A percentile compares a stretch with the other conserved stretches of the same genome.
Evolutionary conservation across 1,284 basidiomycete species (phyloP).

Genomic region (Trichosporon coremiiforme): DNA sequence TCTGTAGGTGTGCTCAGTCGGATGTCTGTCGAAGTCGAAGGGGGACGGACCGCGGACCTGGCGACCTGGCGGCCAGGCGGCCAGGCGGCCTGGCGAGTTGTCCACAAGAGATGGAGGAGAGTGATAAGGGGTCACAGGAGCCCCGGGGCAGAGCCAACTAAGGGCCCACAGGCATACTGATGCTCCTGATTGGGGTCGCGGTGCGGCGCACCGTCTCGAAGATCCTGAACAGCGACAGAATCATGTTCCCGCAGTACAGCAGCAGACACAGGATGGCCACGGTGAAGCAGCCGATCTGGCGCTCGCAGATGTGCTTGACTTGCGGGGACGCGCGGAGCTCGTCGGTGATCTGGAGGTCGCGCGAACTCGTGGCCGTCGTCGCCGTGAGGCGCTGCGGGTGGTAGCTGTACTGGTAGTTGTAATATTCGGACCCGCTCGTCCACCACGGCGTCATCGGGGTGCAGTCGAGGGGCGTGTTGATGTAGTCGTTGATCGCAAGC

Average conservation of each 20-base stretch:
- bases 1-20: too few species aligned
- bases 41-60: too few species aligned
- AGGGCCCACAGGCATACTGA: background rate
- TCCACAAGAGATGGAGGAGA: too few species aligned
- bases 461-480: conserved; percentile 61
- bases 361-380: background rate
- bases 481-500: conserved; percentile 61
- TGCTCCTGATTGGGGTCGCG: conserved; percentile 23
- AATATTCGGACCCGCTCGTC: conserved; percentile 30
- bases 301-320: conserved; percentile 40
- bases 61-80: too few species aligned
- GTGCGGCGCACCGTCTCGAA: conserved; percentile 58
- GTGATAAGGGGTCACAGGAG: too few species aligned
- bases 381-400: background rate
- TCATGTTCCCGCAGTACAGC: conserved; percentile 57
- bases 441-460: conserved; percentile 50
- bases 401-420: background rate
- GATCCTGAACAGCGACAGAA: conserved; percentile 58
- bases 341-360: conserved; percentile 19
- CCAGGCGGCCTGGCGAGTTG: too few species aligned
- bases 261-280: conserved; percentile 50
- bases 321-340: background rate
- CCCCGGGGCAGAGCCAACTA: too few species aligned
- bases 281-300: conserved; percentile 55
- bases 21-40: too few species aligned